phyloP scores from a whole-genome alignment of 768 basidiomycete species.

The Trichaptum fuscoviolaceum region DNA sequence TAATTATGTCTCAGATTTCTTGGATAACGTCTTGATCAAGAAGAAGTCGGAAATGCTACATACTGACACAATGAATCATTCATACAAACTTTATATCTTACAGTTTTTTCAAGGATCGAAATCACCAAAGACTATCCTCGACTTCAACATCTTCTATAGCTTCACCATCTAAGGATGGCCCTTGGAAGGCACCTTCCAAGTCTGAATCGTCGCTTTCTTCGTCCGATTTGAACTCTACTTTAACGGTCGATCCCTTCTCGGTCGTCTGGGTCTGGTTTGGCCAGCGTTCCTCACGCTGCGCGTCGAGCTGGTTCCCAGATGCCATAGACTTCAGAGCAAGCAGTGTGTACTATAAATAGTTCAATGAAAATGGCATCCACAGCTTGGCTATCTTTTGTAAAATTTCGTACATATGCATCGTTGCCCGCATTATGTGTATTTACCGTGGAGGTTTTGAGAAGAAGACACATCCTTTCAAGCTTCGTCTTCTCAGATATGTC shows the following conservation, averaged over 20 bases:
- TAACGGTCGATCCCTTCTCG: constrained; percentile 23
- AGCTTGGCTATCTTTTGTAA: not conserved
- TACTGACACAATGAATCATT: not conserved
- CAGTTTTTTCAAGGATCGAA: not conserved
- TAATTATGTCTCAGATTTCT: not conserved
- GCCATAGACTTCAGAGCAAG: constrained; percentile 67
- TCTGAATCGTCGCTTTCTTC: constrained; percentile 48
- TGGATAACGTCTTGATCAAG: not conserved
- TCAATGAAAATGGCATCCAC: not conserved
- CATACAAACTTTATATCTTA: not conserved
- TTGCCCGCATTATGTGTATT: constrained; percentile 83
- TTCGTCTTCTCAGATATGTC: constrained; percentile 41
- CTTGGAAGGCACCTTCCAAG: constrained; percentile 33
- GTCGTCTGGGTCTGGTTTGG: constrained; percentile 44
- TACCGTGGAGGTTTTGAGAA: constrained; percentile 51
- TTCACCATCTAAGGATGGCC: constrained; percentile 16
- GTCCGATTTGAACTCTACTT: constrained; percentile 57
- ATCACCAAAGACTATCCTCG: not conserved
- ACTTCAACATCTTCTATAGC: not conserved
- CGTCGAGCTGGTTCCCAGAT: constrained; percentile 63
- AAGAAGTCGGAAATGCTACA: not conserved
- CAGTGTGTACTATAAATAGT: constrained; percentile 56
- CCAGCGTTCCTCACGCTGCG: constrained; percentile 77
- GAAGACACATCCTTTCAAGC: constrained; percentile 57
- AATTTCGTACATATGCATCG: constrained; percentile 64